phyloP scores from a whole-genome alignment of 225 moss, liverwort and hornwort genomes.

The Marchantia polymorpha region DNA sequence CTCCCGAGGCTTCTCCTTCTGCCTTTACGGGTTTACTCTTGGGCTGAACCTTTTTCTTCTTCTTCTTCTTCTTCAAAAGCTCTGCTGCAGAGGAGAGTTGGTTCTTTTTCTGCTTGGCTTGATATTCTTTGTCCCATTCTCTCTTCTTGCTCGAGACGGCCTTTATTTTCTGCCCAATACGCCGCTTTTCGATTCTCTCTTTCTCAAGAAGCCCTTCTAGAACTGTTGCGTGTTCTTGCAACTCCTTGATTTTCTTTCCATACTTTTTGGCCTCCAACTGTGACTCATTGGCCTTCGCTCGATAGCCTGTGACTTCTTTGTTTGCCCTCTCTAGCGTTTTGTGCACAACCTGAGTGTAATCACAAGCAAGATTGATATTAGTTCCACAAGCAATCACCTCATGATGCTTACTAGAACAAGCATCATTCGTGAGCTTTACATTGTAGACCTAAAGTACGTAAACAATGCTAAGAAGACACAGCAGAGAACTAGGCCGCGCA shows the following conservation, averaged over 20 bases:
- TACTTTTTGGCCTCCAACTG: conserved; percentile 31
- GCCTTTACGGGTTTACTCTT: background rate
- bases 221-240: conserved; percentile 34
- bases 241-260: conserved; percentile 33
- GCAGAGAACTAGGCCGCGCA: background rate
- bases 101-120: conserved; percentile 34
- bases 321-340: conserved; percentile 47
- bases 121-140: conserved; percentile 39
- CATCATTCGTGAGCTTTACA: background rate
- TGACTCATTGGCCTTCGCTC: conserved; percentile 39
- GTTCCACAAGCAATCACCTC: background rate
- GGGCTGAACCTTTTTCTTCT: conserved; percentile 22
- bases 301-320: conserved; percentile 35
- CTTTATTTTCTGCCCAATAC: conserved; percentile 33
- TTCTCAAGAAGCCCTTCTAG: conserved; percentile 39
- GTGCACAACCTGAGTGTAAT: conserved; percentile 38
- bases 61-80: conserved; percentile 8
- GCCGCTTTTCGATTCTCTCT: conserved; percentile 36
- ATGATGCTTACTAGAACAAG: background rate
- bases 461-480: background rate
- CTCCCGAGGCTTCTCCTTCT: conserved; percentile 11
- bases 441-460: background rate
- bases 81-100: background rate
- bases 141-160: conserved; percentile 24
- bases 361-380: background rate